Evolutionary conservation across 1,284 basidiomycete genomes (phyloP).

Genomic region (Cerioporus squamosus): DNA sequence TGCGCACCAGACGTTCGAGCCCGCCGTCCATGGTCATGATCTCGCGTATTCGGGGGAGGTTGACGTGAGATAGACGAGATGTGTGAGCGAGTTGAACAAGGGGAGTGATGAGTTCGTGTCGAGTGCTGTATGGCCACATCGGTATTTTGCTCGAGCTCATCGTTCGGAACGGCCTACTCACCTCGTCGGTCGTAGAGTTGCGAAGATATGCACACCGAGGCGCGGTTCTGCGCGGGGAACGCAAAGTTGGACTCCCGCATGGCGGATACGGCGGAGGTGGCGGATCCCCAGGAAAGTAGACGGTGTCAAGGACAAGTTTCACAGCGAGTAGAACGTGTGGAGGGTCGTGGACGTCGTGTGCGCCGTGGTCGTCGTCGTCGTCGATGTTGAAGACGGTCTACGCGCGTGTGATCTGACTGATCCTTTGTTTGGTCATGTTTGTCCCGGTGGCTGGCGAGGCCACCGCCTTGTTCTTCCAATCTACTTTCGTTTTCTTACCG

Average conservation of each 20-base stretch:
- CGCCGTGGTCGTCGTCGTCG: slow-evolving; percentile 23
- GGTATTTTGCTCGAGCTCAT: slow-evolving; percentile 8
- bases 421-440: slow-evolving; percentile 38
- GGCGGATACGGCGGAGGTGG: background rate
- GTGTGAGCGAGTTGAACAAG: slow-evolving; percentile 95
- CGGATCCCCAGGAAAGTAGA: background rate
- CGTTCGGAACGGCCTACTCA: slow-evolving; percentile 38
- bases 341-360: slow-evolving; percentile 17
- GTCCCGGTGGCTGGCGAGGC: slow-evolving; percentile 23
- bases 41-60: slow-evolving; percentile 96
- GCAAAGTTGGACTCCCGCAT: slow-evolving; percentile 99
- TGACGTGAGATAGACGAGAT: slow-evolving; percentile 96
- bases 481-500: too few relatives aligned
- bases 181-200: slow-evolving; percentile 96
- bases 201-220: slow-evolving; percentile 92
- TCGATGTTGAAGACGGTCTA: slow-evolving; percentile 28
- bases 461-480: too few relatives aligned
- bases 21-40: slow-evolving; percentile 98
- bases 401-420: slow-evolving; percentile 36
- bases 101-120: slow-evolving; percentile 92
- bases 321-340: slow-evolving; percentile 1
- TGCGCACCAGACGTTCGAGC: slow-evolving; percentile 92
- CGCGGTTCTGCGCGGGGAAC: slow-evolving; percentile 94
- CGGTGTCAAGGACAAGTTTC: background rate
- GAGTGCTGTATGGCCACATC: slow-evolving; percentile 64